Percentiles rank a stretch among this genome's conserved stretches.
Evolutionary conservation across 805 yeast species (phyloP).

Genomic region (Middelhovenomyces tepae): DNA sequence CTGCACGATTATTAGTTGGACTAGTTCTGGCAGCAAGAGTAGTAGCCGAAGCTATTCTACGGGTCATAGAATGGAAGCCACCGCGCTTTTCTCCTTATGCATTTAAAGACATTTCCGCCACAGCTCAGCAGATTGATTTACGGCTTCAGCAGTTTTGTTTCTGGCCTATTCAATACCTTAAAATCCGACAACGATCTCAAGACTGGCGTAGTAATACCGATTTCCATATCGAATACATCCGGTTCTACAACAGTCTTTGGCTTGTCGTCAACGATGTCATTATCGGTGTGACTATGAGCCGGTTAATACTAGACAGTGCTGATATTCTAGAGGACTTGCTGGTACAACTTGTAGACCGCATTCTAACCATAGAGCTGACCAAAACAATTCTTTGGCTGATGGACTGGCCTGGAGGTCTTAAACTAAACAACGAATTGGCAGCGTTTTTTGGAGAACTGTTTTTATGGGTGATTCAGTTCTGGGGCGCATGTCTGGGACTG

Average conservation of each 20-base stretch:
- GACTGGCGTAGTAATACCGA: constrained; percentile 32
- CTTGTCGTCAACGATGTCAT: constrained; percentile 72
- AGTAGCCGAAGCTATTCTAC: constrained; percentile 24
- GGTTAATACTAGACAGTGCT: constrained; percentile 35
- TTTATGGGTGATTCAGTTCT: constrained; percentile 72
- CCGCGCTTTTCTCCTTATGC: constrained; percentile 15
- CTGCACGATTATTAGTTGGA: constrained; percentile 14
- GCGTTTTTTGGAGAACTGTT: constrained; percentile 78
- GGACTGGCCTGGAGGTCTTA: constrained; percentile 88
- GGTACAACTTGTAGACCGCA: constrained; percentile 29
- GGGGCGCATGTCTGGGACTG: constrained; percentile 31
- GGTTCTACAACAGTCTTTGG: constrained; percentile 84
- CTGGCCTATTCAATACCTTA: constrained; percentile 70
- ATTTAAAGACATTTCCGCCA: constrained; percentile 40
- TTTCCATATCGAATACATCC: constrained; percentile 42
- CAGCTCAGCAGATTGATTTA: constrained; percentile 71
- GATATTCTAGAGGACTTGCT: constrained; percentile 19
- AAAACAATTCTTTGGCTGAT: constrained; percentile 62
- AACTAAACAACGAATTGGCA: constrained; percentile 79
- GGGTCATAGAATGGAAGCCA: constrained; percentile 22
- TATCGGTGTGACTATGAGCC: constrained; percentile 56
- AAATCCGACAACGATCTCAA: constrained; percentile 36
- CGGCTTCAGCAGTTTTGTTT: constrained; percentile 66
- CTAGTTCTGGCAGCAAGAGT: constrained; percentile 21
- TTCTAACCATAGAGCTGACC: constrained; percentile 40